Base-by-base conservation (phyloP, 208 protist species). In the Trypanosoma platydactyli region DNA sequence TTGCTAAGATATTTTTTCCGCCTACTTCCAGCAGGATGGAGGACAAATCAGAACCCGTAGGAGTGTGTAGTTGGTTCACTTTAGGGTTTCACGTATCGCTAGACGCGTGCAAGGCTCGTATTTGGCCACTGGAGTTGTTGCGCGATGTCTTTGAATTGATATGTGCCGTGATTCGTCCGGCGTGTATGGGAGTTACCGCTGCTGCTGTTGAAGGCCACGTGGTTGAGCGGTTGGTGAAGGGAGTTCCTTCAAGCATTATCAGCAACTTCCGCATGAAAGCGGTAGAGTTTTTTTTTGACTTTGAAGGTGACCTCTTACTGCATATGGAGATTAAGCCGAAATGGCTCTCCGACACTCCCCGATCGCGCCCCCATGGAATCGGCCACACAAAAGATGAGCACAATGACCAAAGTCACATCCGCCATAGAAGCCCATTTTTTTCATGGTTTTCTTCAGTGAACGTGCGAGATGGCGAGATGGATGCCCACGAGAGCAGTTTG, bases 111-210 rank as follows among this genome's bases (percentile, higher is more conserved):
- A 45, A 64, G 24, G 56, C 55, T 25, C 68, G 64, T 16, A 63
- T 83, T 5, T 77, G 79, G 64, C 76, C 73, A 12, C 40, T 83
- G 46, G 62, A 69, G 44, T 71, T 77, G 20, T 74, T 71, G 18
- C 61, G 68, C 20, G 70, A 68, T 15, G 63, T 86, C 25, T 79
- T 86, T 48, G 67, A 76, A 69, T 48, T 86, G 9, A 53, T 86
- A n/a, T 61, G 65, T 54, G 72, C 73, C n/a, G 67, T 74, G 5
- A 46, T 69, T 51, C 7, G 7, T 53, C 40, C 64, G 5, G 29
- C 30, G 9, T 29, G 35, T 13, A 29, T 48, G 22, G 35, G 16
- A 25, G 27, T 27, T 41, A 13, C 20, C 11, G 16, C 50, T n/a
- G 15, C 25, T 2, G 18, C 22, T 41, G 18, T 5, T 18, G 51